Evolutionary conservation across 2,329 filamentous ascomycete species (phyloP).

Genomic region (Gnomoniopsis smithogilvyi): DNA sequence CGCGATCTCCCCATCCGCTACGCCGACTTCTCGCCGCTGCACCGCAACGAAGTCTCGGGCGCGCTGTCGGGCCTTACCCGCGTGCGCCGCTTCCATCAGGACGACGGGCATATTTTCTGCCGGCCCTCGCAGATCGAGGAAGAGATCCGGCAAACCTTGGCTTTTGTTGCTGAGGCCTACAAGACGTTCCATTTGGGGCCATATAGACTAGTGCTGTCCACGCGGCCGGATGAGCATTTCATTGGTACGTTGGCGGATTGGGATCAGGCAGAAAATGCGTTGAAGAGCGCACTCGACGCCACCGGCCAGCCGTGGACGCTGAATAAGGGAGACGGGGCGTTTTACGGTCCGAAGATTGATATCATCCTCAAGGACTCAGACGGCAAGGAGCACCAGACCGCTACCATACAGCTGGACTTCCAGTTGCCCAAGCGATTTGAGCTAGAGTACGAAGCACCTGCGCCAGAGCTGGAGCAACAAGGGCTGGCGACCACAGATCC

Average conservation of each 20-base stretch:
- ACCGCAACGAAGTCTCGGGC: slow-evolving; percentile 81
- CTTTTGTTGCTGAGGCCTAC: slow-evolving; percentile 73
- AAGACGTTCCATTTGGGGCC: slow-evolving; percentile 65
- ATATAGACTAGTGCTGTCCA: slow-evolving; percentile 76
- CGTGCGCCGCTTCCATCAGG: slow-evolving; percentile 84
- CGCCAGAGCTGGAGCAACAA: slow-evolving; percentile 57
- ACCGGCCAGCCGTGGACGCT: slow-evolving; percentile 68
- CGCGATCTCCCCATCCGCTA: slow-evolving; percentile 79
- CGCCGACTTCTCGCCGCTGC: slow-evolving; percentile 84
- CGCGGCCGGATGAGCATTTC: slow-evolving; percentile 70
- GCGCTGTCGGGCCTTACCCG: slow-evolving; percentile 78
- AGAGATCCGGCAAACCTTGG: slow-evolving; percentile 71
- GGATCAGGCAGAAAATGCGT: slow-evolving; percentile 63
- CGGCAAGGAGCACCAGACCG: slow-evolving; percentile 85
- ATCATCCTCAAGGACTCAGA: slow-evolving; percentile 76
- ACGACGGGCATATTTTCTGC: slow-evolving; percentile 90
- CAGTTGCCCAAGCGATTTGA: slow-evolving; percentile 81
- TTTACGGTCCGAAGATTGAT: slow-evolving; percentile 91
- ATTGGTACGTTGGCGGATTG: slow-evolving; percentile 72
- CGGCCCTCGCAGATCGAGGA: slow-evolving; percentile 69
- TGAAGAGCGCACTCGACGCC: slow-evolving; percentile 59
- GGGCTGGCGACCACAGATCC: slow-evolving; percentile 49
- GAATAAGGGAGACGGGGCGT: slow-evolving; percentile 81
- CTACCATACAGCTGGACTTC: slow-evolving; percentile 86
- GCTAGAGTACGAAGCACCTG: slow-evolving; percentile 69